Evolutionary conservation across 208 protist genomes (phyloP).

Genomic region (Acanthamoeba lenticulata): DNA sequence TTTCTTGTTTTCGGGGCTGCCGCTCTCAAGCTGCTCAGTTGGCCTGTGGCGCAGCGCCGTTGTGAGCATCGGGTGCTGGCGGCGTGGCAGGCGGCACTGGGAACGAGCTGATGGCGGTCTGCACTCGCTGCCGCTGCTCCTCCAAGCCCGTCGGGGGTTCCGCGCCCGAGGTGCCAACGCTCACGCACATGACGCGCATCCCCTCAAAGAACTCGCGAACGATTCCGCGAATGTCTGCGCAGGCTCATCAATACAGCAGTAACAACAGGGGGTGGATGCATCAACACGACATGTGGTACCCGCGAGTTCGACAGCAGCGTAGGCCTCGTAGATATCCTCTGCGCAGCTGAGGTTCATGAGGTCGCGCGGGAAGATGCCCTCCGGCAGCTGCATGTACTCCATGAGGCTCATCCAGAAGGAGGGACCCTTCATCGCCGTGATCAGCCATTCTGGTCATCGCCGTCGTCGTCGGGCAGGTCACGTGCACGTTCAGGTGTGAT

Average conservation of each 20-base stretch:
- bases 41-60: background rate
- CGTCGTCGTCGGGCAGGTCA: no score
- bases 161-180: background rate
- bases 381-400: conserved; percentile 60
- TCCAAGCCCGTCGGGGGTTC: background rate
- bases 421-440: conserved; percentile 49
- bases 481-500: background rate
- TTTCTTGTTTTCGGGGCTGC: background rate
- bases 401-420: conserved; percentile 54
- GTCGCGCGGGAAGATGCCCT: conserved; percentile 18
- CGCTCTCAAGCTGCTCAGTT: background rate
- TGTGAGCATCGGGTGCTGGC: background rate
- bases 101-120: background rate
- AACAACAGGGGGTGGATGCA: background rate
- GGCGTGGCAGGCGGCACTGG: background rate
- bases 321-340: conserved; percentile 27
- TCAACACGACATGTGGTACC: background rate
- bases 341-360: conserved; percentile 42
- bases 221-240: background rate
- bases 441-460: conserved; percentile 8
- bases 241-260: background rate
- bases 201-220: conserved; percentile 44
- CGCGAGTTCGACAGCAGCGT: background rate
- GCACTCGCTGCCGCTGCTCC: conserved; percentile 17
- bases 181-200: conserved; percentile 37